Evolutionary conservation across 495 filamentous ascomycete genomes (phyloP).

Genomic region (Aspergillus hancockii): DNA sequence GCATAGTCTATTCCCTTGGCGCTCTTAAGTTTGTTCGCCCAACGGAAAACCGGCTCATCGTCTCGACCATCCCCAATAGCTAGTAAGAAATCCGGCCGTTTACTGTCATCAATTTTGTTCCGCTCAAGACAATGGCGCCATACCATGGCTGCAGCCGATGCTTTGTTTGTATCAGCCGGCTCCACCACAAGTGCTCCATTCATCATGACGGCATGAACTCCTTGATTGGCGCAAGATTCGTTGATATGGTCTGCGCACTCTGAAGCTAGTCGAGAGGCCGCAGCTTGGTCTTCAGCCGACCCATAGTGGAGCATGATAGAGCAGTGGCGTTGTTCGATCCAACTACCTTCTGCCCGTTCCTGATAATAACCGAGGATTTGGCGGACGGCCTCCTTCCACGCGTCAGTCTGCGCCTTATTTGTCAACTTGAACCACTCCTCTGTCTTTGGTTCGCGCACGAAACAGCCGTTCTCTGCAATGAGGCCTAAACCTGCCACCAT

Average conservation of each 20-base stretch:
- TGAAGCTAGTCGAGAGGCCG: conserved; percentile 72
- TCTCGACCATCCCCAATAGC: conserved; percentile 87
- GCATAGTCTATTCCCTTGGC: conserved; percentile 61
- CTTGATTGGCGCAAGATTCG: conserved; percentile 79
- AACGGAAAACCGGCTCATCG: conserved; percentile 89
- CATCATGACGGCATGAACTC: conserved; percentile 80
- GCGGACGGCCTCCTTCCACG: conserved; percentile 77
- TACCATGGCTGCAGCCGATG: conserved; percentile 69
- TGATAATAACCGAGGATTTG: conserved; percentile 83
- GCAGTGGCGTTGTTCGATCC: conserved; percentile 83
- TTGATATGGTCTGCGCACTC: conserved; percentile 93
- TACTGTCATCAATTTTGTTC: conserved; percentile 31
- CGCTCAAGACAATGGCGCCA: conserved; percentile 57
- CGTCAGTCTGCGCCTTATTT: conserved; percentile 61
- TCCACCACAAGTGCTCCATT: conserved; percentile 79
- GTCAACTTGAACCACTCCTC: conserved; percentile 73
- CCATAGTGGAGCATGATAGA: conserved; percentile 87
- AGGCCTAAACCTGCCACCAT: conserved; percentile 76
- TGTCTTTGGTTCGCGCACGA: conserved; percentile 68
- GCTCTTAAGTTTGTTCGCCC: conserved; percentile 75
- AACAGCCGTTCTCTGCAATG: conserved; percentile 92
- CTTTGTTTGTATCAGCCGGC: conserved; percentile 78
- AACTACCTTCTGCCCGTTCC: conserved; percentile 81
- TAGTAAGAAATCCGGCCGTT: conserved; percentile 74
- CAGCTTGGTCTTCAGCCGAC: conserved; percentile 70